Conservation (phyloP, 1,284 basidiomycete species). For the Phaffia rhodozyma region DNA sequence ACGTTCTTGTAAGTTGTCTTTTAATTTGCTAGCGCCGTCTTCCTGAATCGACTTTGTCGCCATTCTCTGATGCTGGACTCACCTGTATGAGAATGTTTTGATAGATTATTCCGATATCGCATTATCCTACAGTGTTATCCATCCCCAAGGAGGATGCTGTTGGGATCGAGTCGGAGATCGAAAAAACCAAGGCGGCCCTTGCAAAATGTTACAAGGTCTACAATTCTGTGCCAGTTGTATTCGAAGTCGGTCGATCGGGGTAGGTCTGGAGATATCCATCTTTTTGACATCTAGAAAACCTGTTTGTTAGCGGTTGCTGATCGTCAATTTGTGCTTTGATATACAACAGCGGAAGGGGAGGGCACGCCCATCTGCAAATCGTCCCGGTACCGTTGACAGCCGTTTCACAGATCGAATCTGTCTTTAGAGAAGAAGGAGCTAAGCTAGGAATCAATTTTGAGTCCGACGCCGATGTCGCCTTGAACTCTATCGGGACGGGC, state of each 20-base stretch:
- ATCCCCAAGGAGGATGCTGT: constrained; percentile 63
- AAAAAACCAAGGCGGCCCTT: constrained; percentile 67
- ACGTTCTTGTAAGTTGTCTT: constrained; percentile 49
- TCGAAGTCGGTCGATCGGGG: constrained; percentile 73
- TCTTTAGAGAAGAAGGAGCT: constrained; percentile 57
- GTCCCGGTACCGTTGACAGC: constrained; percentile 62
- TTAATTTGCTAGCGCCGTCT: no score
- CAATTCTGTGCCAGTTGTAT: constrained; percentile 56
- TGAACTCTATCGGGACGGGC: constrained; percentile 40
- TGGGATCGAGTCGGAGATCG: constrained; percentile 67
- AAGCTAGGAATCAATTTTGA: constrained; percentile 52
- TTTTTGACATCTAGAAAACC: not conserved
- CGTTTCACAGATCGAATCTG: constrained; percentile 50
- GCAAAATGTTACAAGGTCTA: constrained; percentile 58
- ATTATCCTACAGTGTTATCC: constrained; percentile 50
- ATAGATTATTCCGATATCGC: constrained; percentile 63
- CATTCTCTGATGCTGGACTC: not conserved
- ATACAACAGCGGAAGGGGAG: constrained; percentile 51
- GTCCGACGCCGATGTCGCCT: constrained; percentile 50
- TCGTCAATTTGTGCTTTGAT: not conserved
- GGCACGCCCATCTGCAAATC: constrained; percentile 82
- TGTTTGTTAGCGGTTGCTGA: no score
- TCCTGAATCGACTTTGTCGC: no score
- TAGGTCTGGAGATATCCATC: not conserved
- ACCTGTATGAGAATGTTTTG: constrained; percentile 18